Percentiles rank a stretch among this genome's conserved stretches.
Conservation (phyloP, 2,329 filamentous ascomycete species). For the Myotisia sp. region DNA sequence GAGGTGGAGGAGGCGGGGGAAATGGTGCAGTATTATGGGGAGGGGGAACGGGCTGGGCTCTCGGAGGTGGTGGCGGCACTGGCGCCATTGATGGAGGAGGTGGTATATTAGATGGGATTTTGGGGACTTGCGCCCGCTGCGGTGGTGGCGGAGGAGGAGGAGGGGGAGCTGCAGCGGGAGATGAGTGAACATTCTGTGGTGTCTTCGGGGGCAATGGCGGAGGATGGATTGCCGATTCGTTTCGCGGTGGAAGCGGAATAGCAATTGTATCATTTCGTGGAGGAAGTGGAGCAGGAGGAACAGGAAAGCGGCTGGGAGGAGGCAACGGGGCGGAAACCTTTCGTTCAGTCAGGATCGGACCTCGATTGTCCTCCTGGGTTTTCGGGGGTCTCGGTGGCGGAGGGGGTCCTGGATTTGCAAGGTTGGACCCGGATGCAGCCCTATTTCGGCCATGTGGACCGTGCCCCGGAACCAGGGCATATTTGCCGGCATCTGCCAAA, state of each 20-base stretch:
- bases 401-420: conserved; percentile 43
- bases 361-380: conserved; percentile 49
- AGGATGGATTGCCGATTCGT: conserved; percentile 32
- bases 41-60: conserved; percentile 31
- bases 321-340: conserved; percentile 53
- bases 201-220: conserved; percentile 36
- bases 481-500: conserved; percentile 78
- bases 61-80: conserved; percentile 25
- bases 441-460: conserved; percentile 35
- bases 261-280: conserved; percentile 20
- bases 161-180: conserved; percentile 39
- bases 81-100: conserved; percentile 12
- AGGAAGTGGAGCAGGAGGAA: conserved; percentile 27
- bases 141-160: conserved; percentile 31
- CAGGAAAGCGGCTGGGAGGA: conserved; percentile 54
- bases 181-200: conserved; percentile 28
- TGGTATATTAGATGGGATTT: conserved; percentile 22
- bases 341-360: conserved; percentile 54
- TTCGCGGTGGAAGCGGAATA: conserved; percentile 26
- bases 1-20: conserved; percentile 17
- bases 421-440: conserved; percentile 35
- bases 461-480: conserved; percentile 43
- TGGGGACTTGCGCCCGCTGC: conserved; percentile 16
- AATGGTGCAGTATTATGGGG: conserved; percentile 37
- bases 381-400: conserved; percentile 51